Evolutionary conservation across 148 eudicot genomes (phyloP).

Genomic region (Rhododendron henanense): DNA sequence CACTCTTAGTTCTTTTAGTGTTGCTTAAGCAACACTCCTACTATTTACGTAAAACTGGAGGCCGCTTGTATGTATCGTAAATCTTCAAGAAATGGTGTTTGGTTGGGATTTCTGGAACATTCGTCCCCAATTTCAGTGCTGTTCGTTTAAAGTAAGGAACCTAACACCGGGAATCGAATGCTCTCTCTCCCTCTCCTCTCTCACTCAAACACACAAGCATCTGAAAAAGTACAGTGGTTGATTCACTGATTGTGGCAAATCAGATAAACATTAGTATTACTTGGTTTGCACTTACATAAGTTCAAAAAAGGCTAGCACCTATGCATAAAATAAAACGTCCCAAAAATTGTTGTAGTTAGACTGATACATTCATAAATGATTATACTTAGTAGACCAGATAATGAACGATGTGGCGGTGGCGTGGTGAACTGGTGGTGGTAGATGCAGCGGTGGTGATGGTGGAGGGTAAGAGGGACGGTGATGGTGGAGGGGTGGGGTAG

Average conservation of each 20-base stretch:
- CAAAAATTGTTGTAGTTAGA: not conserved
- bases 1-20: conserved; percentile 69
- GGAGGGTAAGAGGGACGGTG: not conserved
- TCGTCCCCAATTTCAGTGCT: not conserved
- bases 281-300: not conserved
- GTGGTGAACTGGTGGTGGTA: not conserved
- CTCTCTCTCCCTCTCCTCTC: too few species aligned
- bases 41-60: not conserved
- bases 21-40: conserved; percentile 40
- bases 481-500: not conserved
- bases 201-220: not conserved
- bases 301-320: not conserved
- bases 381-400: not conserved
- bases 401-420: too few species aligned
- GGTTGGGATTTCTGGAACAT: not conserved
- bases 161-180: not conserved
- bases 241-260: not conserved
- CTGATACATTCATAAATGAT: not conserved
- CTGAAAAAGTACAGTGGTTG: not conserved
- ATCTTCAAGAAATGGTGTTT: conserved; percentile 6
- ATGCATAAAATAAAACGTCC: not conserved
- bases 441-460: not conserved
- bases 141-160: not conserved
- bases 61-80: not conserved
- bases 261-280: not conserved